Conservation (phyloP, 805 yeast species). For the Cyberlindnera bimundalis region DNA sequence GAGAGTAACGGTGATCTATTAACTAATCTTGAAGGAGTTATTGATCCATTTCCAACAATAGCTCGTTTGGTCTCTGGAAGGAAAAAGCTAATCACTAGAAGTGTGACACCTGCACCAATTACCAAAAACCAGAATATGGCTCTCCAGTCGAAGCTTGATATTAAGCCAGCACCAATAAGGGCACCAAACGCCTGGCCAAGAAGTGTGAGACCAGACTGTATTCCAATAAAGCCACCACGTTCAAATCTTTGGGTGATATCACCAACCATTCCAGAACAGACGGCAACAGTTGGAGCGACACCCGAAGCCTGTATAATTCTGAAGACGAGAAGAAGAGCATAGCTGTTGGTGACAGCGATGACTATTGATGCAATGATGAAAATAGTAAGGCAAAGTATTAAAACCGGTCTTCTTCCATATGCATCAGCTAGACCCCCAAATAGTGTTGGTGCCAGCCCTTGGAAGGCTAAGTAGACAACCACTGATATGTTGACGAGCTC, state of each 20-base stretch:
- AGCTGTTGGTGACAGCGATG: conserved; percentile 53
- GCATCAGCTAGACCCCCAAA: conserved; percentile 67
- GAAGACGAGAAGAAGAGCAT: conserved; percentile 57
- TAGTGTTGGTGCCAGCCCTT: conserved; percentile 72
- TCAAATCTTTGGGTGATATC: conserved; percentile 64
- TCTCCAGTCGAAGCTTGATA: conserved; percentile 61
- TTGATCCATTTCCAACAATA: conserved; percentile 73
- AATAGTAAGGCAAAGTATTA: conserved; percentile 49
- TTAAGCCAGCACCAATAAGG: conserved; percentile 47
- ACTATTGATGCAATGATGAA: conserved; percentile 65
- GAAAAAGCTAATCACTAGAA: conserved; percentile 32
- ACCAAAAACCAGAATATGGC: conserved; percentile 73
- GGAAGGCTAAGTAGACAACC: conserved; percentile 71
- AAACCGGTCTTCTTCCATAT: conserved; percentile 68
- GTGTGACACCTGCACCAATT: conserved; percentile 53
- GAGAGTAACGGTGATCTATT: conserved; percentile 45
- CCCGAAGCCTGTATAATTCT: conserved; percentile 76
- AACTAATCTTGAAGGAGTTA: conserved; percentile 41
- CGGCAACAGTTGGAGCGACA: conserved; percentile 71
- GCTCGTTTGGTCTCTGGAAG: conserved; percentile 79
- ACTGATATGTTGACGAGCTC: conserved; percentile 66
- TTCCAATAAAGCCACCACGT: conserved; percentile 70
- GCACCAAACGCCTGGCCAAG: conserved; percentile 81
- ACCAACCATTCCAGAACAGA: conserved; percentile 67
- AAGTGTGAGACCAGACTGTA: conserved; percentile 61